A percentile compares a stretch with the other conserved stretches of the same genome.
phyloP scores from a whole-genome alignment of 2,329 filamentous ascomycete genomes.

The Epicoccum nigrum region DNA sequence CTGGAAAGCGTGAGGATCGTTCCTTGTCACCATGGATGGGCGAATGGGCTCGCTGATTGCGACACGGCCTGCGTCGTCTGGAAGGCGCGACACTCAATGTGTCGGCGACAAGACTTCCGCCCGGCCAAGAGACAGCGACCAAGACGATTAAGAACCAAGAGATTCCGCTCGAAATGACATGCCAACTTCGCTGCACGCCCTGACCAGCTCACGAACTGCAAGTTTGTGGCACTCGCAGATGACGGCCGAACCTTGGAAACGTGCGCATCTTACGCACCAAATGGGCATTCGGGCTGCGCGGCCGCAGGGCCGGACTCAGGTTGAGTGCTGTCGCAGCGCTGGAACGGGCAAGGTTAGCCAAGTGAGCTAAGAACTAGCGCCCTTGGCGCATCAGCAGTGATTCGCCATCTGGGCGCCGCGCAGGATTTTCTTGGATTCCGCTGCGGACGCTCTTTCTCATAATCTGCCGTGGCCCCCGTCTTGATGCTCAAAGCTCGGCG shows the following conservation, averaged over 20 bases:
- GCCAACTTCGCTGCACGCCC: conserved; percentile 8
- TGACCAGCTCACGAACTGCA: conserved; percentile 13
- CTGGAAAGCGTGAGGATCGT: conserved; percentile 7
- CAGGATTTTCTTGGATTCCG: conserved; percentile 14
- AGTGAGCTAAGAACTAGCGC: not conserved
- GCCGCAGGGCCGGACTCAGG: conserved; percentile 9
- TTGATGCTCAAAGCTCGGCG: conserved; percentile 14
- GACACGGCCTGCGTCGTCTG: conserved; percentile 11
- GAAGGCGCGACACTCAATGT: conserved; percentile 11
- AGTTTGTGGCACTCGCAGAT: conserved; percentile 4
- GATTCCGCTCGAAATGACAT: conserved; percentile 14
- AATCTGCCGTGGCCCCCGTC: conserved; percentile 15
- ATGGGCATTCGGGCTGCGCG: conserved; percentile 9
- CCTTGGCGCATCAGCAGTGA: not conserved
- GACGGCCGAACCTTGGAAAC: conserved; percentile 9
- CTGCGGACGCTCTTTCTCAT: conserved; percentile 14
- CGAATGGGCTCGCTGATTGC: conserved; percentile 14
- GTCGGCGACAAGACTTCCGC: conserved; percentile 16
- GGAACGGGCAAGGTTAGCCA: conserved; percentile 3
- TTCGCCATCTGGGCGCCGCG: not conserved
- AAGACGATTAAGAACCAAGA: conserved; percentile 7
- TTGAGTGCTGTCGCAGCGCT: conserved; percentile 5
- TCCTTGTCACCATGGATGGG: conserved; percentile 2
- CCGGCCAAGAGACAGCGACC: conserved; percentile 6
- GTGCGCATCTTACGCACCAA: conserved; percentile 11